phyloP scores from a whole-genome alignment of 2,329 filamentous ascomycete species.

The Botrytis aclada region DNA sequence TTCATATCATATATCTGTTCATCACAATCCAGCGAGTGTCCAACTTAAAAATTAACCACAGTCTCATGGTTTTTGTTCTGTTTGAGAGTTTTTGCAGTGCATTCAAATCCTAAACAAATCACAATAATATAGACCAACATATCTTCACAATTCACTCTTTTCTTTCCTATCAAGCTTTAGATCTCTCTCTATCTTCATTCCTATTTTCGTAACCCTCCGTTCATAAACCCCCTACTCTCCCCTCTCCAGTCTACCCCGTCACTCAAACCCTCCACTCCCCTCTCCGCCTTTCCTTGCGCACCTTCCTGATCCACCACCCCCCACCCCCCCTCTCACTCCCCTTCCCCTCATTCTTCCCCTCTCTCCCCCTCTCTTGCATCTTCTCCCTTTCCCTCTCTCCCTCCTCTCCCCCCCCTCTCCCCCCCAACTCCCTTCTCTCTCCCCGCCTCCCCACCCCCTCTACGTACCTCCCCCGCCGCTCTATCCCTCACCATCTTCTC shows the following conservation, averaged over 20 bases:
- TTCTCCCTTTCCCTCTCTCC: not conserved
- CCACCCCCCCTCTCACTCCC: not conserved
- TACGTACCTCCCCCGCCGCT: fast-evolving
- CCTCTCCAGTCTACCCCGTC: no score
- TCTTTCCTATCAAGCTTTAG: not conserved
- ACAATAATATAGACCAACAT: not conserved
- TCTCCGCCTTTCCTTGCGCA: not conserved
- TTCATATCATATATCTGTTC: not conserved
- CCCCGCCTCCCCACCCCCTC: not conserved
- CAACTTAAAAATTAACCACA: not conserved
- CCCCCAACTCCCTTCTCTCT: no score
- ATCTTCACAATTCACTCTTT: not conserved
- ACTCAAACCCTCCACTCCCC: not conserved
- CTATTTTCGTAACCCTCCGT: not conserved
- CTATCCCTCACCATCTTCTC: no score
- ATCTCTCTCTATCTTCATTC: no score
- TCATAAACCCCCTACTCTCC: not conserved
- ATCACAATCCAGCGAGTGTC: not conserved
- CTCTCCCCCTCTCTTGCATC: no score
- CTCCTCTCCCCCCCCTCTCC: not conserved
- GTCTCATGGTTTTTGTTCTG: not conserved
- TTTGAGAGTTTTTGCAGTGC: no score
- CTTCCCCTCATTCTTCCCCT: not conserved
- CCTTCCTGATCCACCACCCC: no score
- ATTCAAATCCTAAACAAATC: fast-evolving